Base-by-base conservation (phyloP, 164 flowering plant species). In the Chimonanthus salicifolius region DNA sequence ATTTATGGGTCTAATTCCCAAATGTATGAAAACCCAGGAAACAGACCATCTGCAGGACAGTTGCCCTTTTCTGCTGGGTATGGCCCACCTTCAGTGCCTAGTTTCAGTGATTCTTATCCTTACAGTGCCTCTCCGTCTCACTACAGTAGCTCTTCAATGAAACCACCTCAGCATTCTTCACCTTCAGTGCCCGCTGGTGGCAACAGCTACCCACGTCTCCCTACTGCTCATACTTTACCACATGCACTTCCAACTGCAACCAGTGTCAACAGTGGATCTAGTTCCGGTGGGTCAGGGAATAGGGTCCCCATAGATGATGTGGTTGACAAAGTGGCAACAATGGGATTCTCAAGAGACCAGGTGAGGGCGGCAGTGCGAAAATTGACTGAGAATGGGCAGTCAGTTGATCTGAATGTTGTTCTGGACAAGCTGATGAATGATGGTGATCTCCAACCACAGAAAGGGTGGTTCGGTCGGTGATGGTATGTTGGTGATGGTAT, bases 371-470 rank as follows among this genome's bases (percentile, higher is more conserved):
- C 97, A 0, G 97, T 94, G 18, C 71, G 91, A 71, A 90, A 77
- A 71, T 79, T 94, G 64, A 94, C 97, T 2, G 98, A 92, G 83
- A 92, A 86, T 79, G 97, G 97, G 9, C 98, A 94, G 80, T 77
- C 97, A 0, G 97, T 94, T 16, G 98, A 94, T 80, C 82, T 94
- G 80, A 94, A 94, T 80, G 76, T 89, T 49, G 98, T 94, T 67
- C 84, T 94, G 80, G 98, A 94, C 80, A 94, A 92, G 81, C 77
- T 94, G 80, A 94, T 91, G 98, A 94, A 89, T 75, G 94, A 85
- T 69, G 88, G 86, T 13, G 91, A 87, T n/a, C 75, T 80, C 68
- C 92, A 87, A 77, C 89, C 87, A 11, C 90, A 75, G 15, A 86
- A 87, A 82, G 90, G 87, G 73, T 90, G 94, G 97, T 86, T 85